Evolutionary conservation across 140 eudicot species (phyloP).

Genomic region (Erigeron philadelphicus): DNA sequence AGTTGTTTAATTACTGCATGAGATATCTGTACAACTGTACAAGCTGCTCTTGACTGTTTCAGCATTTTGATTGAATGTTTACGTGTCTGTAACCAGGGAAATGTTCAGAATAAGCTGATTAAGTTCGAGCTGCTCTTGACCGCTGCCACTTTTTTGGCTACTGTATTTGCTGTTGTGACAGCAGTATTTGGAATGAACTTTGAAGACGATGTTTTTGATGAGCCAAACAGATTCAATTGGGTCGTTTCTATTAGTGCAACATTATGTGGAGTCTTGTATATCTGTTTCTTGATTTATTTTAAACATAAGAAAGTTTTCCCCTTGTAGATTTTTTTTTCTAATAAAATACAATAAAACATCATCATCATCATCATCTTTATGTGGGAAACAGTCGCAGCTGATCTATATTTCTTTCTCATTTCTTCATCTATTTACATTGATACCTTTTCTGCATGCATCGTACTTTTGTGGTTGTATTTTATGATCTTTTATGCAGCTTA

Average conservation of each 20-base stretch:
- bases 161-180: constrained; percentile 89
- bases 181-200: constrained; percentile 97
- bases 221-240: constrained; percentile 73
- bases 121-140: constrained; percentile 87
- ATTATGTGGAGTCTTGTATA: constrained; percentile 49
- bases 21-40: no score
- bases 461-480: constrained; percentile 28
- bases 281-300: constrained; percentile 64
- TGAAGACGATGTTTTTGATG: constrained; percentile 54
- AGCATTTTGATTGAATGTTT: background rate
- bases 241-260: constrained; percentile 54
- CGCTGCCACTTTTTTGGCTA: constrained; percentile 87
- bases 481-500: constrained; percentile 20
- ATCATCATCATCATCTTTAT: constrained; percentile 6
- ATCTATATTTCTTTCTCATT: constrained; percentile 8
- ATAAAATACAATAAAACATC: background rate
- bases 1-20: no score
- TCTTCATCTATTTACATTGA: constrained; percentile 13
- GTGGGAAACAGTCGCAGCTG: constrained; percentile 9
- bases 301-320: constrained; percentile 82
- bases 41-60: background rate
- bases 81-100: constrained; percentile 44
- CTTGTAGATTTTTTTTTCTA: constrained; percentile 27
- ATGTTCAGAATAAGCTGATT: constrained; percentile 93
- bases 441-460: constrained; percentile 16